phyloP scores from a whole-genome alignment of 2,329 filamentous ascomycete species.

The Pestalotiopsis sp. region DNA sequence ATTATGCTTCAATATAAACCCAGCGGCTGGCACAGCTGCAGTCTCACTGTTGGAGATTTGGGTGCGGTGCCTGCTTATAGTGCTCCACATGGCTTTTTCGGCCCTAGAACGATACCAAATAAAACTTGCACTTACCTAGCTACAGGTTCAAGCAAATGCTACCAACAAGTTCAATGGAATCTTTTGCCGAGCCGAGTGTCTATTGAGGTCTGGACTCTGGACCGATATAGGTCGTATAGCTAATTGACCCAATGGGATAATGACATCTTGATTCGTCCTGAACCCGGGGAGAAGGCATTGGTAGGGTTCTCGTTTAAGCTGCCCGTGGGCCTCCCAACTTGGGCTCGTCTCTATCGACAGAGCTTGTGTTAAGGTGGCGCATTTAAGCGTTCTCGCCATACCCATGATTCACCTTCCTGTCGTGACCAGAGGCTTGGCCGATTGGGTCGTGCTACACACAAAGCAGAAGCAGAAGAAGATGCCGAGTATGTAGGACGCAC shows the following conservation, averaged over 20 bases:
- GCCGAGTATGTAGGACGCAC: neutral
- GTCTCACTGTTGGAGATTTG: neutral
- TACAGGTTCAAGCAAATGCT: neutral
- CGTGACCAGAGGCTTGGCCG: neutral
- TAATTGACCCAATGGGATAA: neutral
- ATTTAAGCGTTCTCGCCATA: conserved; percentile 10
- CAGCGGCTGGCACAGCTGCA: neutral
- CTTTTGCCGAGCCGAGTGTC: neutral
- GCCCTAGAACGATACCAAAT: neutral
- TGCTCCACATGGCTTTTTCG: neutral
- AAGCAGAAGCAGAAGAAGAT: neutral
- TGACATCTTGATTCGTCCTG: neutral
- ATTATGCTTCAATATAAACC: neutral
- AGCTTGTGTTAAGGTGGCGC: neutral
- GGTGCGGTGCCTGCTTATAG: neutral
- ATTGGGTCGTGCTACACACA: neutral
- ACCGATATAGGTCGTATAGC: neutral
- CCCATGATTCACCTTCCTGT: neutral
- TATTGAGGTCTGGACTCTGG: neutral
- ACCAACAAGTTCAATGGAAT: neutral
- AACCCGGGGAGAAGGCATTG: neutral
- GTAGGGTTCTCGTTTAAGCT: neutral
- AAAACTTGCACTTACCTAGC: neutral
- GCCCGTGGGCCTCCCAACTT: neutral
- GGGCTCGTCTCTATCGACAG: neutral